Evolutionary conservation across 257 asterid genomes (phyloP).

Genomic region (Gardenia jasminoides): DNA sequence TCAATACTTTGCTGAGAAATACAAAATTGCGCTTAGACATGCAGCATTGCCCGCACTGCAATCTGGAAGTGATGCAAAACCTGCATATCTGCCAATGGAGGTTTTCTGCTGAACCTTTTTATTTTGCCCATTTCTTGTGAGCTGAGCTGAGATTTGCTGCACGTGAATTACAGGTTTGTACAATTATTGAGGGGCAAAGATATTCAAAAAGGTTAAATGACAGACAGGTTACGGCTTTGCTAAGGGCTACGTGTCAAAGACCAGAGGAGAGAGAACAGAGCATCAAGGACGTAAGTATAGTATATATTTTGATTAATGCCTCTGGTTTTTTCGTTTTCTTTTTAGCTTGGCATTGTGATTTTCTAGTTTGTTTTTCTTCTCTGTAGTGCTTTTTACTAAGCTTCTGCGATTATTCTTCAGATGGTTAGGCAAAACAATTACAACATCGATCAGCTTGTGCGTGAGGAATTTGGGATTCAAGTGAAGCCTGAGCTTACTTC

Average conservation of each 20-base stretch:
- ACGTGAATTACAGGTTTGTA: constrained; percentile 42
- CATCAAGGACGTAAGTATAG: constrained; percentile 35
- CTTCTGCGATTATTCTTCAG: constrained; percentile 28
- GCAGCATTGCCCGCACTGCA: constrained; percentile 66
- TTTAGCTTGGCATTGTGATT: background rate
- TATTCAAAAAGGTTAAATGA: constrained; percentile 52
- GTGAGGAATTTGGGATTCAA: constrained; percentile 56
- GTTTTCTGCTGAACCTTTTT: constrained; percentile 28
- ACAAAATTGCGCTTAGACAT: constrained; percentile 31
- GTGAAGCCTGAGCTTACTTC: constrained; percentile 42
- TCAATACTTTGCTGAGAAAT: constrained; percentile 48
- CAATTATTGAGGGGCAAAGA: constrained; percentile 58
- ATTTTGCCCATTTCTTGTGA: background rate
- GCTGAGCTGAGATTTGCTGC: background rate
- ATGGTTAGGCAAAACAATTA: constrained; percentile 40
- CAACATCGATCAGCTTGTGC: constrained; percentile 25
- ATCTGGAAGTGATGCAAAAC: constrained; percentile 62
- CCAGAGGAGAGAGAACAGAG: constrained; percentile 34
- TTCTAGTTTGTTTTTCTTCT: background rate
- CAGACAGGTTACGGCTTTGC: constrained; percentile 56
- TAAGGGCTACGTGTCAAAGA: constrained; percentile 75
- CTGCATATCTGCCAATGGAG: constrained; percentile 84
- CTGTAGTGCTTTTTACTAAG: background rate
- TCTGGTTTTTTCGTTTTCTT: background rate
- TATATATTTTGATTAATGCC: background rate